Percentiles rank a stretch among this genome's conserved stretches.
phyloP scores from a whole-genome alignment of 2,329 filamentous ascomycete genomes.

The Trichoderma atrobrunneum region DNA sequence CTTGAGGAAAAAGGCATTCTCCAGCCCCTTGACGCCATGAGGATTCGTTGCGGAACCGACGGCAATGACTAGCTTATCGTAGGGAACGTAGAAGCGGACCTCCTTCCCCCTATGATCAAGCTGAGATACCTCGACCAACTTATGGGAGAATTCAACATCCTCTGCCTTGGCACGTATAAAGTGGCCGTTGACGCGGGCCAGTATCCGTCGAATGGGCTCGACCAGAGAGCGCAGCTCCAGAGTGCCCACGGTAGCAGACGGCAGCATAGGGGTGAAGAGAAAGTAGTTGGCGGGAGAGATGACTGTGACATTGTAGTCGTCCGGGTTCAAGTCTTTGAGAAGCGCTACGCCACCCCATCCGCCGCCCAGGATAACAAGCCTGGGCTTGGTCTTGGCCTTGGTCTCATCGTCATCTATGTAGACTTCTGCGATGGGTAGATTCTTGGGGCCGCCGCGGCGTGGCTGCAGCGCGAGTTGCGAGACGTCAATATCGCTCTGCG shows the following conservation, averaged over 20 bases:
- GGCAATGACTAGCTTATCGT: constrained; percentile 91
- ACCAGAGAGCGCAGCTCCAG: constrained; percentile 87
- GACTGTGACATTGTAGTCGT: constrained; percentile 93
- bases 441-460: constrained; percentile 84
- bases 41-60: constrained; percentile 92
- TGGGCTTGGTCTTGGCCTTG: constrained; percentile 81
- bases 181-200: constrained; percentile 75
- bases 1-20: constrained; percentile 93
- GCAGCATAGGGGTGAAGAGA: constrained; percentile 96
- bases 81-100: constrained; percentile 86
- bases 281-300: constrained; percentile 96
- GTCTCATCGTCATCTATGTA: constrained; percentile 86
- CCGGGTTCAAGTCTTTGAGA: constrained; percentile 82
- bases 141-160: constrained; percentile 87
- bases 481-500: constrained; percentile 72
- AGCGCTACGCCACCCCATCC: constrained; percentile 94
- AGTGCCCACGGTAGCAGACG: constrained; percentile 93
- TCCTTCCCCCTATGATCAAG: constrained; percentile 68
- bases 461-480: constrained; percentile 80
- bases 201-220: constrained; percentile 85
- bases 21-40: constrained; percentile 91
- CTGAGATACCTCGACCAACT: constrained; percentile 83
- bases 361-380: constrained; percentile 85
- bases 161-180: constrained; percentile 86
- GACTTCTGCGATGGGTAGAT: constrained; percentile 84